Base-by-base conservation (phyloP, 345 rosid genomes). In the Eucalyptus albens region DNA sequence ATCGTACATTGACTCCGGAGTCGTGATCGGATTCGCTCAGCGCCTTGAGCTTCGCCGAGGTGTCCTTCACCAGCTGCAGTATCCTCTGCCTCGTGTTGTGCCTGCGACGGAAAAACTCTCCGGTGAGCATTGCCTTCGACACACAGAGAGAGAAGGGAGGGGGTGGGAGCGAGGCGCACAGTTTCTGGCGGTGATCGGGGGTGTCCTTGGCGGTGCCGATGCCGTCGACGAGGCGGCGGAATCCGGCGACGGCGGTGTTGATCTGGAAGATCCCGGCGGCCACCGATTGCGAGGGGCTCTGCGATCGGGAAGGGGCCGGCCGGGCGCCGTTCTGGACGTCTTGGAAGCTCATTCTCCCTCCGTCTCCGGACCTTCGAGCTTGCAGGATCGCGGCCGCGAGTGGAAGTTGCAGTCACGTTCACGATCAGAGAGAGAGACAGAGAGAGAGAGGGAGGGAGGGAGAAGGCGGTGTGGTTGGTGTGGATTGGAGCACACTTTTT, bases 241-340 rank as follows among this genome's bases (percentile, higher is more conserved):
- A 94, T 49, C 89, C 95, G 55, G 95, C 89, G 65, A 95, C 95
- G 89, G 93, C 94, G 17, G 96, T 95, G 93, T 94, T 94, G 93
- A 94, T 94, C 93, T 95, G 96, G 94, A 95, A 95, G 88, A 95
- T 95, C 40, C 94, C 94, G 40, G 95, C 95, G 47, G 96, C 95
- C 42, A 95, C 94, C 9, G 92, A 92, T 89, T 91, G 93, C 15
- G 94, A 89, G 69, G 91, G 87, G 83, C 91, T 67, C 24, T 92
- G 86, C 14, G 92, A 67, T 3, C 92, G 89, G 31, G 94, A 90
- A 2, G 94, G 80, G 26, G 92, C 80, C 31, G 94, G 91, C 53
- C 90, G 86, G 47, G 47, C 91, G 8, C 91, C 93, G 87, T 89
- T 90, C 91, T 91, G 92, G 29, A 94, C 50, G 91, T 94, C 96